Conservation (phyloP, 2,329 filamentous ascomycete genomes). For the Aspergillus carbonarius region DNA sequence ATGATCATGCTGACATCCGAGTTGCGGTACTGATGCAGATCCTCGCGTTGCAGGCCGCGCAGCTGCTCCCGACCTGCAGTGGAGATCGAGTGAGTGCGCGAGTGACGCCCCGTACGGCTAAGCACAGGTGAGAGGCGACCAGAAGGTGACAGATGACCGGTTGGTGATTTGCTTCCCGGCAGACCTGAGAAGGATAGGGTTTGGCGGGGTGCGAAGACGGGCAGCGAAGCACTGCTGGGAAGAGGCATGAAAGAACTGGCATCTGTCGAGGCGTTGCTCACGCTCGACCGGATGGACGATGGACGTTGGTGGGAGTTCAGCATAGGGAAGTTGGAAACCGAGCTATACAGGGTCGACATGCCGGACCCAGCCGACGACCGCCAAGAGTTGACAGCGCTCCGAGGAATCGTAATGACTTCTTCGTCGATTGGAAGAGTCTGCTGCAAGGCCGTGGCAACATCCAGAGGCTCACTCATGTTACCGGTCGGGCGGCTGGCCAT, state of each 20-base stretch:
- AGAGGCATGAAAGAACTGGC: constrained; percentile 31
- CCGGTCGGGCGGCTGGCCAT: constrained; percentile 30
- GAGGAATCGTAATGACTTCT: constrained; percentile 37
- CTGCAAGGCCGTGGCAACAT: constrained; percentile 27
- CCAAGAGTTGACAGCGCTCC: constrained; percentile 35
- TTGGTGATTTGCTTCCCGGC: constrained; percentile 13
- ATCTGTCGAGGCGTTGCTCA: constrained; percentile 32
- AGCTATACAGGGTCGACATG: constrained; percentile 32
- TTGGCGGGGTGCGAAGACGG: constrained; percentile 34
- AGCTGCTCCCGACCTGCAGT: constrained; percentile 31
- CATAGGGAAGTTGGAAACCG: constrained; percentile 21
- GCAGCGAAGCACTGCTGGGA: constrained; percentile 23
- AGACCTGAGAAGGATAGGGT: constrained; percentile 15
- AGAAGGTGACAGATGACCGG: constrained; percentile 16
- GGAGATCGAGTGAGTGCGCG: constrained; percentile 25
- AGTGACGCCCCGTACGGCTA: constrained; percentile 13
- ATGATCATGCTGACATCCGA: constrained; percentile 39
- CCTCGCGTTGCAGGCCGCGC: constrained; percentile 35
- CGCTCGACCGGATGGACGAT: constrained; percentile 28
- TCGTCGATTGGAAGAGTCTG: constrained; percentile 31
- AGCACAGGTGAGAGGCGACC: constrained; percentile 19
- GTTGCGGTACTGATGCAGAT: constrained; percentile 37
- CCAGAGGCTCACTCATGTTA: constrained; percentile 24
- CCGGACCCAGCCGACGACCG: constrained; percentile 35
- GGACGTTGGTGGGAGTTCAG: constrained; percentile 17